Conservation (phyloP, 257 asterid genomes). For the Solanum chiquidenum region DNA sequence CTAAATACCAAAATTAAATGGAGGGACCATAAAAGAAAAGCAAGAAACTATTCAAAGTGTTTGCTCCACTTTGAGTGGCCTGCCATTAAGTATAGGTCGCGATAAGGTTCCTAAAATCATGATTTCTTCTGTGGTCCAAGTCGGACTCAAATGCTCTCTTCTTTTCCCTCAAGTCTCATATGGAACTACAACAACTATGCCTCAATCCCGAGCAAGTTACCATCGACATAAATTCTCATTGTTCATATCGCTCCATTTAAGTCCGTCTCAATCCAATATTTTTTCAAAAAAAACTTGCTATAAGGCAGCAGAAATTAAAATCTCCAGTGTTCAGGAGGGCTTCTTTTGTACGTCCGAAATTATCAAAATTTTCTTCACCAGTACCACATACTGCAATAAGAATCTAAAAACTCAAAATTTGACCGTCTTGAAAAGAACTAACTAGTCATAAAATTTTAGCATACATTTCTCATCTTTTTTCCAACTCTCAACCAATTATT, state of each 20-base stretch:
- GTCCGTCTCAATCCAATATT: not conserved
- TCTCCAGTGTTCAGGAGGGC: not conserved
- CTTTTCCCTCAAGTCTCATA: not conserved
- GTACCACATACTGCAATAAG: not conserved
- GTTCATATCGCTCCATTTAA: not conserved
- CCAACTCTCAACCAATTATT: not conserved
- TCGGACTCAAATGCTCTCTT: not conserved
- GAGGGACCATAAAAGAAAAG: not conserved
- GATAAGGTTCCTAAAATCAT: not conserved
- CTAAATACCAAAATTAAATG: not conserved
- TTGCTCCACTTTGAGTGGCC: constrained; percentile 2
- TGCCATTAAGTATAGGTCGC: not conserved
- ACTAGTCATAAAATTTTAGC: not conserved
- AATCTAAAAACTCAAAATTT: not conserved
- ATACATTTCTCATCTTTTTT: not conserved
- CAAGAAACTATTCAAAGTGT: not conserved
- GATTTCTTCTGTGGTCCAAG: not conserved
- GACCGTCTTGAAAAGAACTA: not conserved
- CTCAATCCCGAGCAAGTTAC: not conserved
- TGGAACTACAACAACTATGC: not conserved
- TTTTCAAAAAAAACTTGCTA: not conserved
- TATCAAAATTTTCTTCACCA: not conserved
- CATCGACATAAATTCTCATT: not conserved
- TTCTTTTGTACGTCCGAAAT: not conserved
- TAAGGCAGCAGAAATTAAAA: not conserved